Evolutionary conservation across 2,329 filamentous ascomycete species (phyloP), one percentile per base, ranked within the genome.

Genomic region (Fusarium sp.): DNA sequence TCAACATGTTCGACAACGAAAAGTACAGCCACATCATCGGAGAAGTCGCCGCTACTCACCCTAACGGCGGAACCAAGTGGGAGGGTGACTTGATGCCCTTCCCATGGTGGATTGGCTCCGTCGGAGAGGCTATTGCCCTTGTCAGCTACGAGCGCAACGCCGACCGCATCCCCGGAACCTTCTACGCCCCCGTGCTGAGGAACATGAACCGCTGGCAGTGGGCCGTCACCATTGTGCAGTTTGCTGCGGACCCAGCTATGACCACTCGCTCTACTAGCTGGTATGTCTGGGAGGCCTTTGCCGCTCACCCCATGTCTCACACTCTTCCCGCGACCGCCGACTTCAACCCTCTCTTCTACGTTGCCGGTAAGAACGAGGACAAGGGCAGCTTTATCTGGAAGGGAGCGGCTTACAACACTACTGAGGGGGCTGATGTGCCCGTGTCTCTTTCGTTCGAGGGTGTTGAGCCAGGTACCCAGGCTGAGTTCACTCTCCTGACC

Each of bases 61-160:
- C 80, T 26, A 85, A 85, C 59, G 81, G 81, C n/a, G 80, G 80
- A 6, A 80, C 74, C 15, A 77, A 77, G 60, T 85, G 80, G 77
- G 64, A 73, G 2, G 80, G 79, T 4, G 67, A 78, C 12, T 78
- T 82, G 44, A 78, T 77, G 65, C 72, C 75, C 32, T 85, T 79
- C 63, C 83, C 80, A 1, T 85, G 81, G 78, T 85, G 83, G 85
- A 83, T 85, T 45, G 87, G 85, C 25, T 79, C 83, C 8, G 84
- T 91, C 3, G 83, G 82, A 12, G 88, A 91, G 71, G 87, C 86
- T 24, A 80, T 91, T n/a, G 87, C 83, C 52, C 77, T 90, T 13
- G 80, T 90, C 60, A 85, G 87, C 15, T 84, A 85, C 28, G 88
- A 91, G 78, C 80, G 88, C 53, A 90, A 90, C 73, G 79, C 81